Base-by-base conservation (phyloP, 1,139 yeast species). In the Protomyces lactucae-debilis region DNA sequence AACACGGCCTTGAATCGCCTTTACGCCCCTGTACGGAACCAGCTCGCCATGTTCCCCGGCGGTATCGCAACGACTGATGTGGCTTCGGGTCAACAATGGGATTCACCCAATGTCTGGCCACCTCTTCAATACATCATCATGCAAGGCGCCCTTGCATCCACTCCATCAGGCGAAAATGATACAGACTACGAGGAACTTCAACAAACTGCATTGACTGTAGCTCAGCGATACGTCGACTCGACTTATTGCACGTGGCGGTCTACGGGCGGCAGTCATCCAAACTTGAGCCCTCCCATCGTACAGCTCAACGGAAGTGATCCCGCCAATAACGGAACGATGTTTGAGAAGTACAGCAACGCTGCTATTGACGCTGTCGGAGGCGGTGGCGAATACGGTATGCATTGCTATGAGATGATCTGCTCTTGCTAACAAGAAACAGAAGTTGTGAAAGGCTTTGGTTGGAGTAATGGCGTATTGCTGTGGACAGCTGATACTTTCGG, bases 91-190 rank as follows among this genome's bases (percentile, higher is more conserved):
- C 54, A 52, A 46, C 65, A 63, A 40, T 63, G 65, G 65, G 65
- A 63, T 45, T 25, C 37, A n/a, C 63, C 65, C n/a, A 63, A 63
- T 16, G 65, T 63, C 32, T 63, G 65, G 65, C 51, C 65, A 10
- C 65, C 65, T 9, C 55, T 57, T 3, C 63, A 57, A 35, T 63
- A 57, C 51, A 23, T 63, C 45, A 43, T 63, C 52, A 53, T 63
- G 35, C 36, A 53, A 40, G 63, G 64, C 16, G 65, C 63, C 4
- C 43, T 59, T 12, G 52, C 57, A 0, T 37, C 43, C 21, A 21
- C 40, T n/a, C 57, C 52, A 9, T 25, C 28, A 1, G 51, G 18
- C 6, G 37, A 55, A 18, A 45, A 45, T 16, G 51, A 57, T 23
- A 23, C 55, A 21, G 61, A 43, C 25, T 48, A 40, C 36, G 32